Conservation (phyloP, 1,284 basidiomycete genomes). For the Sporisorium iseilematis-ciliati region DNA sequence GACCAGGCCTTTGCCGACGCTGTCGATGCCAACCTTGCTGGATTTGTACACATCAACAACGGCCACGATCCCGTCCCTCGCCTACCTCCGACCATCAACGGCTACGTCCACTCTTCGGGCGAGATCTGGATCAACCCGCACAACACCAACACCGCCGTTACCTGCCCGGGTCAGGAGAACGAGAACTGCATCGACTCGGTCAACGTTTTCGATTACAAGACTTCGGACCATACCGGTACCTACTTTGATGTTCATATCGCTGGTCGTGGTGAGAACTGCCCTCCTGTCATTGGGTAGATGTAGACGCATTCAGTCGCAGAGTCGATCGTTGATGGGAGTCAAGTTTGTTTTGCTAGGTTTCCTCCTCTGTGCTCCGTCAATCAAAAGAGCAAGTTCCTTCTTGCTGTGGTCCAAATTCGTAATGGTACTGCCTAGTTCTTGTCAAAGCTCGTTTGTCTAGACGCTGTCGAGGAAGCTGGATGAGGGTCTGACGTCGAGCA, state of each 20-base stretch:
- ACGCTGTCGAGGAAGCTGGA: neutral
- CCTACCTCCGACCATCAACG: slow-evolving; percentile 48
- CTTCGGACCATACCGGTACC: slow-evolving; percentile 57
- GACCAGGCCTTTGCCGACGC: slow-evolving; percentile 54
- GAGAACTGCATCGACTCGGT: slow-evolving; percentile 54
- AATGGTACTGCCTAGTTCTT: neutral
- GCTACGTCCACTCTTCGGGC: slow-evolving; percentile 52
- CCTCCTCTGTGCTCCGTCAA: slow-evolving; percentile 19
- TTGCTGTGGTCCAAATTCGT: neutral
- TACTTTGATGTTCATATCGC: slow-evolving; percentile 65
- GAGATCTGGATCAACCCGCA: slow-evolving; percentile 62
- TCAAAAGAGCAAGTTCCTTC: neutral
- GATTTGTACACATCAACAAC: slow-evolving; percentile 56
- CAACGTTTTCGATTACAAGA: slow-evolving; percentile 29
- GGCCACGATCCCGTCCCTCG: slow-evolving; percentile 55
- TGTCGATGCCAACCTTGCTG: slow-evolving; percentile 51
- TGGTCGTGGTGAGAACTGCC: slow-evolving; percentile 48
- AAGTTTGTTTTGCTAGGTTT: neutral
- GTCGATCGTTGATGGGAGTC: neutral
- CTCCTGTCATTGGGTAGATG: slow-evolving; percentile 28
- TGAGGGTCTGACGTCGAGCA: neutral
- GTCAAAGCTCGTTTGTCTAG: neutral
- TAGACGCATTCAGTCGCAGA: neutral
- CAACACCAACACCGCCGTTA: slow-evolving; percentile 45
- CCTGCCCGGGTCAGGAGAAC: slow-evolving; percentile 66